Evolutionary conservation across 257 asterid genomes (phyloP).

Genomic region (Phtheirospermum japonicum): DNA sequence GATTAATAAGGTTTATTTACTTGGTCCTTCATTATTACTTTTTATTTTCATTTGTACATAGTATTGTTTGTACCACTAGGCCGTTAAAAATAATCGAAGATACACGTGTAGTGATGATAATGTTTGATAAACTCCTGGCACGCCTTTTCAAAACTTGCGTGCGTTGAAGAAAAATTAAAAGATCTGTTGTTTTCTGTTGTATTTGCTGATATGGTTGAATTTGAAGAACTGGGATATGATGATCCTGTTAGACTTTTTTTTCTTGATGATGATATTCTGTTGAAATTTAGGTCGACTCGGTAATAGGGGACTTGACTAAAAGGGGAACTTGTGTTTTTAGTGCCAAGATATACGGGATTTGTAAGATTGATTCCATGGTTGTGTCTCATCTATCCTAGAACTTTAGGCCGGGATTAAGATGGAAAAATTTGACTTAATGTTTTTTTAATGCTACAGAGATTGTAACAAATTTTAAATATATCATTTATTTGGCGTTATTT

Average conservation of each 20-base stretch:
- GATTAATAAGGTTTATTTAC: slow-evolving; percentile 47
- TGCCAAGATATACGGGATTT: neutral
- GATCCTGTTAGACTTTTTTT: neutral
- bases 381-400: too few relatives aligned
- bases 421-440: too few relatives aligned
- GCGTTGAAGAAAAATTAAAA: too few relatives aligned
- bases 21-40: neutral
- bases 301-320: neutral
- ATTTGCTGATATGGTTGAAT: too few relatives aligned
- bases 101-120: too few relatives aligned
- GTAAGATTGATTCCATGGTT: too few relatives aligned
- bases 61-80: slow-evolving; percentile 4
- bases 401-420: too few relatives aligned
- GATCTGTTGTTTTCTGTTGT: too few relatives aligned
- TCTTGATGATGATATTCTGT: neutral
- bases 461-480: too few relatives aligned
- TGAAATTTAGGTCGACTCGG: neutral
- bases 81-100: neutral
- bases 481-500: too few relatives aligned
- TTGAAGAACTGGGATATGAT: neutral
- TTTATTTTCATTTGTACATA: neutral
- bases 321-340: neutral
- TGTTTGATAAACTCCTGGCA: neutral
- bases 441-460: too few relatives aligned
- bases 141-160: neutral